phyloP scores from a whole-genome alignment of 768 basidiomycete species.

The Agrocybe pediades region DNA sequence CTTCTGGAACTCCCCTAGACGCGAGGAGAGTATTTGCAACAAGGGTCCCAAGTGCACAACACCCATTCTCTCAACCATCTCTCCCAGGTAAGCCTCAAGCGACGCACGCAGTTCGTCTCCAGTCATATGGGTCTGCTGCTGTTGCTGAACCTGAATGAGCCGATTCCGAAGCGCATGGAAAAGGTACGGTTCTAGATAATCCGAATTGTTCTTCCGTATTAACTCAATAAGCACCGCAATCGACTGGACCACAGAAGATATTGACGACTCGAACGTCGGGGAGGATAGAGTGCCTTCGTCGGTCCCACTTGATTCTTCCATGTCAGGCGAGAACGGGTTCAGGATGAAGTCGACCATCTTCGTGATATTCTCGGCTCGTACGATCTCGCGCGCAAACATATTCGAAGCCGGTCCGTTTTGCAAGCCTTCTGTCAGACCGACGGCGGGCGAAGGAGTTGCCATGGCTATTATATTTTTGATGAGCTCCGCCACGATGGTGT shows the following conservation, averaged over 20 bases:
- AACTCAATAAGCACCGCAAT: constrained; percentile 91
- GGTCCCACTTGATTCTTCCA: constrained; percentile 16
- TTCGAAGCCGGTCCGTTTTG: constrained; percentile 80
- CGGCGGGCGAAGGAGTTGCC: constrained; percentile 84
- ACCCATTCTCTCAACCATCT: constrained; percentile 83
- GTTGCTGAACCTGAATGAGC: constrained; percentile 85
- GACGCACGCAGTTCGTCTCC: constrained; percentile 64
- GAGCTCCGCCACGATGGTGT: constrained; percentile 85
- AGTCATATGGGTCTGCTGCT: constrained; percentile 60
- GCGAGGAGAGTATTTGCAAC: constrained; percentile 70
- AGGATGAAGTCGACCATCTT: constrained; percentile 80
- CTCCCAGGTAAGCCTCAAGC: constrained; percentile 71
- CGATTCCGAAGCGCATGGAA: constrained; percentile 93
- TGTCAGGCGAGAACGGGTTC: constrained; percentile 49
- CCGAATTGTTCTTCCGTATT: constrained; percentile 97
- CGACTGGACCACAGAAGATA: constrained; percentile 83
- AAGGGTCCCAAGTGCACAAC: constrained; percentile 90
- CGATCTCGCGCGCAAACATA: constrained; percentile 87
- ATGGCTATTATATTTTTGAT: constrained; percentile 95
- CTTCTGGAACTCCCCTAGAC: constrained; percentile 67
- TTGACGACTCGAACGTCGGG: constrained; percentile 51
- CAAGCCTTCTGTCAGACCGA: constrained; percentile 68
- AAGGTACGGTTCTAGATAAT: constrained; percentile 96
- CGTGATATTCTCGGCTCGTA: constrained; percentile 66
- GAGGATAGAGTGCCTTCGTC: constrained; percentile 17